Percentiles rank a stretch among this genome's conserved stretches.
Evolutionary conservation across 768 basidiomycete genomes (phyloP).

Genomic region (Terana coerulea): DNA sequence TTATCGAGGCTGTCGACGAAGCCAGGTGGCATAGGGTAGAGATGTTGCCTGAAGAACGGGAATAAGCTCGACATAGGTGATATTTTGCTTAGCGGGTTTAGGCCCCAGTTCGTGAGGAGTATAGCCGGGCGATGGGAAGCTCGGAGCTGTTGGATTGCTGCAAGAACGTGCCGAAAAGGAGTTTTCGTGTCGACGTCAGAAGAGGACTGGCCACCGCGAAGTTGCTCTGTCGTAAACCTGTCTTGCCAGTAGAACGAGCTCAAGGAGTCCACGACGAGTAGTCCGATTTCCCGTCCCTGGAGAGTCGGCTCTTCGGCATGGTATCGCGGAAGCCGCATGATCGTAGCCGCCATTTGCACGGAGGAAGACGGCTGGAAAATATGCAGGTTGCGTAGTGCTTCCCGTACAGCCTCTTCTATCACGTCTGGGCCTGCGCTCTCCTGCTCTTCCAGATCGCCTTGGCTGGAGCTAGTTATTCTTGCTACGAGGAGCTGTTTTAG

Average conservation of each 20-base stretch:
- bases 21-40: conserved; percentile 40
- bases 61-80: conserved; percentile 16
- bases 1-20: background rate
- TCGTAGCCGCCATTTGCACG: conserved; percentile 62
- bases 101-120: conserved; percentile 62
- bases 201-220: conserved; percentile 24
- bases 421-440: no score
- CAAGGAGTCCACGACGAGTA: conserved; percentile 73
- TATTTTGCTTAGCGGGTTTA: conserved; percentile 27
- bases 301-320: conserved; percentile 42
- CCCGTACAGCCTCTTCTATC: no score
- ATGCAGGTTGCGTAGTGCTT: conserved; percentile 49
- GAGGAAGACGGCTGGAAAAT: conserved; percentile 69
- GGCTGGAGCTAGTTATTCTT: no score
- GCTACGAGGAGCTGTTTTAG: conserved; percentile 47
- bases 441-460: no score
- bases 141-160: conserved; percentile 46
- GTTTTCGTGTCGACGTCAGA: conserved; percentile 17
- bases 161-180: conserved; percentile 44
- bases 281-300: conserved; percentile 48
- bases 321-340: conserved; percentile 54
- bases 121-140: conserved; percentile 46
- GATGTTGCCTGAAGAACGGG: conserved; percentile 48
- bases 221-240: conserved; percentile 58
- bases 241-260: conserved; percentile 79